Percentiles rank a stretch among this genome's conserved stretches.
Conservation (phyloP, 106 monocot species). For the Acorus gramineus region DNA sequence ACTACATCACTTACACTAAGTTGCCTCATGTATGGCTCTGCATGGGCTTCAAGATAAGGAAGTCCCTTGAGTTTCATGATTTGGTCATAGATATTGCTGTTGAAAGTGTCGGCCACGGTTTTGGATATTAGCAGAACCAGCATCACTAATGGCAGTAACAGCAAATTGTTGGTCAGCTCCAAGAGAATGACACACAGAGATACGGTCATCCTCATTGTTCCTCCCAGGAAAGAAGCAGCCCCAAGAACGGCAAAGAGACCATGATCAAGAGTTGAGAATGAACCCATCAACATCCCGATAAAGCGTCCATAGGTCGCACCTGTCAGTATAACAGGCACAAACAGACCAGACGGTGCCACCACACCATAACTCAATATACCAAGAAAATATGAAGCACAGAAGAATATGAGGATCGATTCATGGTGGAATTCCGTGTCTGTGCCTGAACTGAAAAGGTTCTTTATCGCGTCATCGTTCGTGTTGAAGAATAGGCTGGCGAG, state of each 20-base stretch:
- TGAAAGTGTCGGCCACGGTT: conserved; percentile 45
- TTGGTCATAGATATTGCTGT: conserved; percentile 39
- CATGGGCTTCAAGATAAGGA: conserved; percentile 49
- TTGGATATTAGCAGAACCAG: conserved; percentile 79
- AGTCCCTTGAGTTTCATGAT: conserved; percentile 47
- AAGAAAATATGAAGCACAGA: conserved; percentile 57
- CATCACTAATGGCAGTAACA: conserved; percentile 88
- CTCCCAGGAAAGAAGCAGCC: conserved; percentile 65
- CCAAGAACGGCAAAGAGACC: conserved; percentile 82
- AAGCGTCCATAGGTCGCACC: conserved; percentile 82
- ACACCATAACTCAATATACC: conserved; percentile 84
- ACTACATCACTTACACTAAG: conserved; percentile 40
- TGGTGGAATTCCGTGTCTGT: conserved; percentile 48
- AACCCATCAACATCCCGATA: conserved; percentile 52
- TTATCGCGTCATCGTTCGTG: conserved; percentile 72
- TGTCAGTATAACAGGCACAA: conserved; percentile 78
- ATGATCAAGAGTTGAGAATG: conserved; percentile 52
- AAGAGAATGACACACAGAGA: conserved; percentile 68
- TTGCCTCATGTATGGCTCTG: conserved; percentile 35
- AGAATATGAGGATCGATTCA: conserved; percentile 47
- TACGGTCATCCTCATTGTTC: conserved; percentile 83
- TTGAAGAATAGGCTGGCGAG: conserved; percentile 80
- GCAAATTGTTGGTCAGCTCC: conserved; percentile 74
- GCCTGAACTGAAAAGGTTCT: conserved; percentile 58
- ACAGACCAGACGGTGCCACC: conserved; percentile 70